Evolutionary conservation across 2,329 filamentous ascomycete species (phyloP).

Genomic region (Incumbomyces lentus): DNA sequence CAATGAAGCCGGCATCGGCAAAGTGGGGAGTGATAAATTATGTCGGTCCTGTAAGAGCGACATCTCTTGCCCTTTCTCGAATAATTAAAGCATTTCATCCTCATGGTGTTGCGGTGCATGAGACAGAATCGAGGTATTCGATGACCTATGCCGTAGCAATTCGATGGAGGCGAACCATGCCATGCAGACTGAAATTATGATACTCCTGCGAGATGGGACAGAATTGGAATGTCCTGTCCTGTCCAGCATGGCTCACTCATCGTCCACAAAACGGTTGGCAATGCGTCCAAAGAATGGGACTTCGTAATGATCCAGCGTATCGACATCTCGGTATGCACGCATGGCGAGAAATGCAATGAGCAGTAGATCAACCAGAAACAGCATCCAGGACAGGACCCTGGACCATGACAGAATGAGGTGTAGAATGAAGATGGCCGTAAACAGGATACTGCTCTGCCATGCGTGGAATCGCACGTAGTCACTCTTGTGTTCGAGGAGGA

Average conservation of each 20-base stretch:
- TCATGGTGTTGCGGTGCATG: no score
- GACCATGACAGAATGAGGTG: constrained; percentile 86
- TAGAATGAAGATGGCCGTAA: constrained; percentile 58
- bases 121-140: no score
- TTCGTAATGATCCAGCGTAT: constrained; percentile 61
- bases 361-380: constrained; percentile 65
- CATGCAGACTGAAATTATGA: neutral
- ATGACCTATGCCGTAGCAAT: no score
- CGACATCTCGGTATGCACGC: constrained; percentile 73
- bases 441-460: constrained; percentile 83
- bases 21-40: no score
- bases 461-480: constrained; percentile 97
- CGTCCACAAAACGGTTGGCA: constrained; percentile 81
- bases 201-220: neutral
- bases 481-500: constrained; percentile 85
- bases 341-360: constrained; percentile 67
- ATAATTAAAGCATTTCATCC: no score
- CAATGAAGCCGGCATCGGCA: neutral
- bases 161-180: no score
- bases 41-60: no score
- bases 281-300: constrained; percentile 76
- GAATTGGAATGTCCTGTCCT: neutral
- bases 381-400: constrained; percentile 67
- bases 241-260: constrained; percentile 55
- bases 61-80: no score